These are phyloP conservation scores for Quercus glauca DNA, from an alignment of 306 rosid genomes.

Conservation along the genomic window DNA sequence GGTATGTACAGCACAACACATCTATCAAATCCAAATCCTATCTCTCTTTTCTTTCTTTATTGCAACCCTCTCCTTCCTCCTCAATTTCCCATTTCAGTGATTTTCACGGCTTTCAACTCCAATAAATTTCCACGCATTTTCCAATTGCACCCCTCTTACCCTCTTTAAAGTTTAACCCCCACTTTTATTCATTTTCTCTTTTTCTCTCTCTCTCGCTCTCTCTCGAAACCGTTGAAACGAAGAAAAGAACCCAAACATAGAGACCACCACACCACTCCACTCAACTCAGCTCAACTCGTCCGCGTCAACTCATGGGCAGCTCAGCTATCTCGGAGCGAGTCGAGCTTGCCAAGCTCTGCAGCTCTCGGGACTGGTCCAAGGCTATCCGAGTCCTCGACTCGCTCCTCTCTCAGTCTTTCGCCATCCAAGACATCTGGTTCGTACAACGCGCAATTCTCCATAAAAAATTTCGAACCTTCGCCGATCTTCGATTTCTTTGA, in stretches of 20 bases:
- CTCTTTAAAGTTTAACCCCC: background rate
- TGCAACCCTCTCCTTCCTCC: conserved; percentile 1
- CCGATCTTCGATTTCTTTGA: conserved; percentile 11
- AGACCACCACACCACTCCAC: conserved; percentile 16
- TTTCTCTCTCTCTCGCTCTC: background rate
- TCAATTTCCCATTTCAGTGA: background rate
- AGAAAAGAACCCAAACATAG: conserved; percentile 8
- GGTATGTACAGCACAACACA: background rate
- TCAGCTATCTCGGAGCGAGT: conserved; percentile 59
- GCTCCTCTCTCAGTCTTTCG: conserved; percentile 52
- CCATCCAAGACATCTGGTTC: conserved; percentile 84
- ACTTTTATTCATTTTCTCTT: background rate
- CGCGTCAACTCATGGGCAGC: conserved; percentile 40
- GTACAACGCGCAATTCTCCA: conserved; percentile 9
- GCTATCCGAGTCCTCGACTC: conserved; percentile 91
- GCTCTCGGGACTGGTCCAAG: conserved; percentile 89
- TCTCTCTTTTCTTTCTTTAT: too few species aligned
- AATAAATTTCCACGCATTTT: background rate
- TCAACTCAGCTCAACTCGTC: conserved; percentile 21
- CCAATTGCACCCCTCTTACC: background rate
- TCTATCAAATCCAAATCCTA: background rate
- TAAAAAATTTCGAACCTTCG: background rate
- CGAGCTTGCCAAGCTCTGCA: conserved; percentile 74
- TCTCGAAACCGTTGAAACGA: conserved; percentile 23
- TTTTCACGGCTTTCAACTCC: conserved; percentile 22